phyloP scores from a whole-genome alignment of 2,329 filamentous ascomycete genomes.

The Sodiomyces alkalinus region DNA sequence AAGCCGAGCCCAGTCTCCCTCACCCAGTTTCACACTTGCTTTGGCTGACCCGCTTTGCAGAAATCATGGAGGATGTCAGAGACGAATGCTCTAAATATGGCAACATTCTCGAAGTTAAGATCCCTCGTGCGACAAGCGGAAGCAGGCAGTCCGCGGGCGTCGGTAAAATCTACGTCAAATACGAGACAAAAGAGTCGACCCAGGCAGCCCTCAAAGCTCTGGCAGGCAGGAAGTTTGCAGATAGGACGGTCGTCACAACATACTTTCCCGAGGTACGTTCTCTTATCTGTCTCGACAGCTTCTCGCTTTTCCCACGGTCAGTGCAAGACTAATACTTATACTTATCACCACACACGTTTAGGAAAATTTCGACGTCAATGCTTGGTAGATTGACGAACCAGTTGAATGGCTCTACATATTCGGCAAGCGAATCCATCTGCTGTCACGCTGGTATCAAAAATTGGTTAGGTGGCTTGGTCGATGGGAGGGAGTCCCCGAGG shows the following conservation, averaged over 20 bases:
- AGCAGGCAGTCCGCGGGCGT: constrained; percentile 77
- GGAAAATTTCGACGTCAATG: constrained; percentile 89
- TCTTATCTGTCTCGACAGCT: not conserved
- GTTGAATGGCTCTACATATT: too few relatives aligned
- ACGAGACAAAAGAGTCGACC: constrained; percentile 60
- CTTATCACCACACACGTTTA: too few relatives aligned
- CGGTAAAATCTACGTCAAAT: constrained; percentile 97
- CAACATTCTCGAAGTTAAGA: constrained; percentile 72
- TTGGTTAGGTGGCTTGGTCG: too few relatives aligned
- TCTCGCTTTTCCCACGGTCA: constrained; percentile 1
- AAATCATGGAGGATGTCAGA: constrained; percentile 88
- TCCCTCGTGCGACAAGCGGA: constrained; percentile 73
- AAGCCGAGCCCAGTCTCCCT: too few relatives aligned
- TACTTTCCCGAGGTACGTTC: constrained; percentile 77
- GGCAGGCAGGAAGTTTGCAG: constrained; percentile 88
- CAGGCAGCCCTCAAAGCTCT: constrained; percentile 78
- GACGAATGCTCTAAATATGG: constrained; percentile 94
- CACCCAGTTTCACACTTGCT: too few relatives aligned
- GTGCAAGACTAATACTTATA: constrained; percentile 17
- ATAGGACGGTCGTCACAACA: constrained; percentile 89
- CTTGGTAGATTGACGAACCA: constrained; percentile 73
- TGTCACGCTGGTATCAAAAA: too few relatives aligned
- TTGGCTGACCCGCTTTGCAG: constrained; percentile 28
- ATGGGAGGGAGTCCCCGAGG: too few relatives aligned
- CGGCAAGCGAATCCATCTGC: too few relatives aligned